Evolutionary conservation across 495 filamentous ascomycete genomes (phyloP).

Genomic region (Hypomontagnella monticulosa): DNA sequence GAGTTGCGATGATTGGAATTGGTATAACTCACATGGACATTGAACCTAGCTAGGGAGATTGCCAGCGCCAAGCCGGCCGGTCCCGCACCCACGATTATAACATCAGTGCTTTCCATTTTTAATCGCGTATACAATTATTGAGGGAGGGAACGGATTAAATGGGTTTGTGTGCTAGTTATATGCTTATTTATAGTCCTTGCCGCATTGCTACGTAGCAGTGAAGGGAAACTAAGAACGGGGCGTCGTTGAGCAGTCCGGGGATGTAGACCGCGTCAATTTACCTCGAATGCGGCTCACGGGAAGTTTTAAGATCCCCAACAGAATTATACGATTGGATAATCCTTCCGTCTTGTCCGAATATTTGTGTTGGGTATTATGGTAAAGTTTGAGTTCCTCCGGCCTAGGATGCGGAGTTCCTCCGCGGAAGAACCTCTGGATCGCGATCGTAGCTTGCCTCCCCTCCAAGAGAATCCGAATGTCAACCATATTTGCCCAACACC

Average conservation of each 20-base stretch:
- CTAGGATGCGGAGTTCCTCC: constrained; percentile 23
- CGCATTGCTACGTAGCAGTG: no score
- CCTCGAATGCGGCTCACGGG: no score
- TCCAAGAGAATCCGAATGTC: not conserved
- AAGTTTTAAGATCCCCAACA: no score
- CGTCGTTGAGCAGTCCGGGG: no score
- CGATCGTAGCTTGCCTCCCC: not conserved
- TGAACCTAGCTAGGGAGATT: constrained; percentile 46
- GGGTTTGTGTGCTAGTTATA: no score
- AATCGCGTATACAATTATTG: not conserved
- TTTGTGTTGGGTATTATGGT: not conserved
- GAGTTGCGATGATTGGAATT: not conserved
- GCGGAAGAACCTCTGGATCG: constrained; percentile 28
- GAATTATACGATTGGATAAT: no score
- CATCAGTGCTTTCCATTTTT: constrained; percentile 42
- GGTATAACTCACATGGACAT: constrained; percentile 38
- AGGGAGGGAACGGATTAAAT: no score
- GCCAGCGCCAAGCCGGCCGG: constrained; percentile 49
- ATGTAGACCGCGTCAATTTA: no score
- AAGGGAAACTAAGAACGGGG: no score
- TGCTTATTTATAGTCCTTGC: no score
- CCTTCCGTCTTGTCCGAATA: no score
- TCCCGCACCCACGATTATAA: constrained; percentile 53
- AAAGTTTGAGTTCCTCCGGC: constrained; percentile 1
- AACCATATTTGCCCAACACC: no score